These are phyloP conservation scores for Thamnidium elegans DNA, from an alignment of 192 early-diverging fungal species.

Conservation along the genomic window DNA sequence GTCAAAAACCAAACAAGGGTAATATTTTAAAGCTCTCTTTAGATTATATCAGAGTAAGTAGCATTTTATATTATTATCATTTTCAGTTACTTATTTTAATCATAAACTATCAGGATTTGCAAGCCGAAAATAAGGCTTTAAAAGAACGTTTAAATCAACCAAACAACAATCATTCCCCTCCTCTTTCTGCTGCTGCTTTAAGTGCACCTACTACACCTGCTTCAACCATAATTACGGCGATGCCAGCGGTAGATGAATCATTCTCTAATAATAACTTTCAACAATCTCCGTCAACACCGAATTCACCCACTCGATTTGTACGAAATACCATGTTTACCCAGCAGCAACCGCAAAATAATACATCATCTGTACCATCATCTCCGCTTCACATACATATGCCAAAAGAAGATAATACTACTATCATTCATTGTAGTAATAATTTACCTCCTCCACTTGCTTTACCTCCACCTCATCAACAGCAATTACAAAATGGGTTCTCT, in stretches of 20 bases:
- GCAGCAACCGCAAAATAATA: neutral
- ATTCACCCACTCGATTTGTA: constrained; percentile 18
- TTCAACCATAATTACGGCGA: neutral
- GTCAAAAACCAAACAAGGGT: constrained; percentile 69
- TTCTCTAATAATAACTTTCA: too few relatives aligned
- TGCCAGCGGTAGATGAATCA: too few relatives aligned
- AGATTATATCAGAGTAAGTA: constrained; percentile 51
- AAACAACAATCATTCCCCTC: neutral
- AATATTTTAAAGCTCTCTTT: constrained; percentile 66
- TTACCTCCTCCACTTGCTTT: constrained; percentile 4
- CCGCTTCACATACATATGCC: too few relatives aligned
- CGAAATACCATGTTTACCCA: neutral
- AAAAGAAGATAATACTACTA: too few relatives aligned
- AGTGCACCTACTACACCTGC: constrained; percentile 1
- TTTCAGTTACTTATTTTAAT: neutral
- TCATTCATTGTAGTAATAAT: too few relatives aligned
- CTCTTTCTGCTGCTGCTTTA: neutral
- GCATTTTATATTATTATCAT: neutral
- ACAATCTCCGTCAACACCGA: constrained; percentile 16
- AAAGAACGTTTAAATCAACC: constrained; percentile 10
- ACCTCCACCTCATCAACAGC: constrained; percentile 4
- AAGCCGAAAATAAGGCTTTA: constrained; percentile 16
- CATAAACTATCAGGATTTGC: constrained; percentile 3
- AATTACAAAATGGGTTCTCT: neutral
- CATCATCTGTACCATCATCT: constrained; percentile 11